These are phyloP conservation scores for Mikania micrantha DNA, from an alignment of 129 eudicot species.

Conservation along the genomic window DNA sequence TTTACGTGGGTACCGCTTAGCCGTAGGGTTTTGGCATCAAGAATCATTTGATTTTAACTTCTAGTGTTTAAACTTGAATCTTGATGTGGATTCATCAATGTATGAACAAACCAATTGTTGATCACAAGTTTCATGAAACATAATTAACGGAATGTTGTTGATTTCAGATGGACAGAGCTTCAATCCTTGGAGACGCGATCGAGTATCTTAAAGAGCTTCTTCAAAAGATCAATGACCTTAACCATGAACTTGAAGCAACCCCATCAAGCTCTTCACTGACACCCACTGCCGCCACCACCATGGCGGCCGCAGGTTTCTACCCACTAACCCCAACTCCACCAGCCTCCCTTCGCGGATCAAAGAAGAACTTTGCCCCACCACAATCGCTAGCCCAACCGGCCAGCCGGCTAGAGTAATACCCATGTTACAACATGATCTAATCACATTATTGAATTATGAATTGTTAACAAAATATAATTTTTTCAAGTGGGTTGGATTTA, in stretches of 20 bases:
- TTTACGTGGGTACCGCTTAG: too few relatives aligned
- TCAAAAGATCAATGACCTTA: conserved; percentile 81
- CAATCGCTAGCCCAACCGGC: conserved; percentile 71
- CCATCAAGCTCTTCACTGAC: conserved; percentile 61
- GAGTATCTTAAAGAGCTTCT: conserved; percentile 86
- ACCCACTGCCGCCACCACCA: conserved; percentile 20
- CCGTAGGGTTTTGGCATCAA: too few relatives aligned
- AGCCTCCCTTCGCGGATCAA: conserved; percentile 61
- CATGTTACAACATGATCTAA: background rate
- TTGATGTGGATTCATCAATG: background rate
- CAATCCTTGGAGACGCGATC: conserved; percentile 94
- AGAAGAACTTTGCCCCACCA: conserved; percentile 79
- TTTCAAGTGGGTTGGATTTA: conserved; percentile 16
- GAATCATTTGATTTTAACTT: too few relatives aligned
- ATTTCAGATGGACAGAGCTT: conserved; percentile 94
- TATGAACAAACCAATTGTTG: background rate
- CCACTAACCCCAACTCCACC: conserved; percentile 72
- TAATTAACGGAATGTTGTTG: background rate
- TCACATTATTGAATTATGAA: background rate
- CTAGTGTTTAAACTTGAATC: too few relatives aligned
- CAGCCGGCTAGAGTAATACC: conserved; percentile 78
- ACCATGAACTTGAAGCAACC: conserved; percentile 73
- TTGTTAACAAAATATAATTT: background rate
- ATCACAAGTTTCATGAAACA: background rate
- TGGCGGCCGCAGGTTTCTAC: conserved; percentile 34